Base-by-base conservation (phyloP, 805 yeast genomes). In the Saturnispora sanitii region DNA sequence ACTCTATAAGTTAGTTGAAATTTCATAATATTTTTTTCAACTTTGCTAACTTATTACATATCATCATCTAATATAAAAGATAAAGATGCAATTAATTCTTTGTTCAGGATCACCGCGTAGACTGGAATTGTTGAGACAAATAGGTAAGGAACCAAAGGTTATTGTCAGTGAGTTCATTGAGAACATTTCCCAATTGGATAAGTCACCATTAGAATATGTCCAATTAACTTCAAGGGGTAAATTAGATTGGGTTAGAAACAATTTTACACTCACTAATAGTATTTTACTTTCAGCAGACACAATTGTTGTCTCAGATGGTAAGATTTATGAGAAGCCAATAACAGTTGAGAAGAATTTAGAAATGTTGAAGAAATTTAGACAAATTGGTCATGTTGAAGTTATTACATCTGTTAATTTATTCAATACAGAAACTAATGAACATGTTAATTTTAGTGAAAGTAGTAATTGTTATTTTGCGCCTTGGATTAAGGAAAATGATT, bases 41-140 rank as follows among this genome's bases (percentile, higher is more conserved):
- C n/a, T n/a, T n/a, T n/a, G n/a, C n/a, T n/a, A n/a, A n/a, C n/a
- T n/a, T n/a, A n/a, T n/a, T n/a, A n/a, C n/a, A n/a, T n/a, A n/a
- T n/a, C n/a, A n/a, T n/a, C n/a, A n/a, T n/a, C n/a, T n/a, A n/a
- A n/a, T n/a, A n/a, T n/a, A n/a, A n/a, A n/a, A n/a, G n/a, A n/a
- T n/a, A n/a, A n/a, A n/a, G n/a, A 25, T 22, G 19, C 30, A 26
- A n/a, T 23, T 25, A 11, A 15, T 30, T 22, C 21, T 90, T 6
- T 96, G 95, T 0, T 85, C 95, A 2, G 71, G 82, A 1, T 88
- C 96, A 0, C 90, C 94, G 2, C 68, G 96, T 45, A 64, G 98
- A 43, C 60, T 65, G 40, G 84, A 83, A 42, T 80, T 92, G n/a
- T 52, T 92, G 22, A 53, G 58, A 4, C 75, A 80, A 49, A 57